These are phyloP conservation scores for Leptoxyphium fumago DNA, from an alignment of 2,329 filamentous ascomycete species.

Conservation along the genomic window DNA sequence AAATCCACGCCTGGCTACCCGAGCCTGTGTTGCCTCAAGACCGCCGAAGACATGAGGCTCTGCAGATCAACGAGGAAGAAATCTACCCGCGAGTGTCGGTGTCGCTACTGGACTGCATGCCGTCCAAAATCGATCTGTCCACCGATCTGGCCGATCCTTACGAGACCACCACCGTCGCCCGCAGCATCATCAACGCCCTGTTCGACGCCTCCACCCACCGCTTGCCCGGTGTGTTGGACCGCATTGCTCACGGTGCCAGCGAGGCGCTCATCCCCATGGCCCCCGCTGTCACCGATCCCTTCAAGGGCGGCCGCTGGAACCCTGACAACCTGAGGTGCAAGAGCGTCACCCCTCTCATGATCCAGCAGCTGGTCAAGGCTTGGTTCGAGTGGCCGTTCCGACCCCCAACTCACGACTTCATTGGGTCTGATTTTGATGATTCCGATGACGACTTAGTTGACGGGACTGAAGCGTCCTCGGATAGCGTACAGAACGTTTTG, in stretches of 20 bases:
- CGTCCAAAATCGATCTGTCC: slow-evolving; percentile 27
- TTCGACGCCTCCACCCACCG: slow-evolving; percentile 21
- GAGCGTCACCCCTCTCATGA: slow-evolving; percentile 38
- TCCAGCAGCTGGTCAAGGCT: slow-evolving; percentile 42
- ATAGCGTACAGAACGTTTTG: too few species aligned
- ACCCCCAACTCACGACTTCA: slow-evolving; percentile 12
- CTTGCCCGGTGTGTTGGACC: slow-evolving; percentile 33
- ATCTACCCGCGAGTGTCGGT: slow-evolving; percentile 47
- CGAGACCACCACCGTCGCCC: slow-evolving; percentile 11
- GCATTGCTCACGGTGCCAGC: slow-evolving; percentile 44
- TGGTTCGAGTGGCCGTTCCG: slow-evolving; percentile 54
- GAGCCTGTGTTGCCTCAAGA: slow-evolving; percentile 45
- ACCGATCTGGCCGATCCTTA: slow-evolving; percentile 11
- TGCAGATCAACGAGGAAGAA: slow-evolving; percentile 44
- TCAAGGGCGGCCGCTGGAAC: slow-evolving; percentile 30
- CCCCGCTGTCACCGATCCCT: slow-evolving; percentile 34
- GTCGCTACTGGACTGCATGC: slow-evolving; percentile 52
- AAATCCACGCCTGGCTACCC: not conserved
- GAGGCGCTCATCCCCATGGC: slow-evolving; percentile 38
- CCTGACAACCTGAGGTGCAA: slow-evolving; percentile 32
- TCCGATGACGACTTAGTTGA: not conserved
- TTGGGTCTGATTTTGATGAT: not conserved
- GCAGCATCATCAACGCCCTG: slow-evolving; percentile 36
- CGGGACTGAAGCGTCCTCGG: too few species aligned
- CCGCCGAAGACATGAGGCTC: slow-evolving; percentile 53